phyloP scores from a whole-genome alignment of 2,329 filamentous ascomycete species.

The Fusarium luffae region DNA sequence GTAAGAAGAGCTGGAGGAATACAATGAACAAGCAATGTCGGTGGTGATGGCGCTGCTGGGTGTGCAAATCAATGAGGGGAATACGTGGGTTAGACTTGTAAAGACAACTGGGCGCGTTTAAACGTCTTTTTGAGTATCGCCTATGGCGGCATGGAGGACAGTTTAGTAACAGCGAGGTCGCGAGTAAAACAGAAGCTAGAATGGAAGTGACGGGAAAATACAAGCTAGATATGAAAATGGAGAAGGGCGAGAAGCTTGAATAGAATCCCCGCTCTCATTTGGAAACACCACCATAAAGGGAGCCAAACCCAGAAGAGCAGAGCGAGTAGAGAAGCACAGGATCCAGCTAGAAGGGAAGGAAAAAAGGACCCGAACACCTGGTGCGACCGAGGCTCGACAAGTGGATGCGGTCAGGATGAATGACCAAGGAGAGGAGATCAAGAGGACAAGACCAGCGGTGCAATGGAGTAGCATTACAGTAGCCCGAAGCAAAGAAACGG shows the following conservation, averaged over 20 bases:
- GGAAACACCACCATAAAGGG: conserved; percentile 34
- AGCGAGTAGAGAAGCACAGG: conserved; percentile 10
- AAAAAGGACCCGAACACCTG: conserved; percentile 32
- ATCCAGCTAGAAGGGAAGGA: conserved; percentile 7
- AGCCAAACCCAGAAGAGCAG: conserved; percentile 10
- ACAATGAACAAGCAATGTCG: conserved; percentile 5
- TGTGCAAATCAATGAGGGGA: conserved; percentile 14
- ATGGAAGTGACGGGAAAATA: conserved; percentile 25
- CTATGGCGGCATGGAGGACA: conserved; percentile 13
- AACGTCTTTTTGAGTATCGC: background rate
- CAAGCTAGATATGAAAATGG: conserved; percentile 39
- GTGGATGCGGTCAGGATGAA: conserved; percentile 30
- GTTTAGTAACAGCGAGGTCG: conserved; percentile 10
- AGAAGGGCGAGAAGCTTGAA: conserved; percentile 38
- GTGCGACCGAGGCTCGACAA: conserved; percentile 35
- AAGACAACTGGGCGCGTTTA: background rate
- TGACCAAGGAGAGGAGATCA: conserved; percentile 14
- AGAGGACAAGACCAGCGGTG: conserved; percentile 1
- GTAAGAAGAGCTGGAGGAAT: background rate
- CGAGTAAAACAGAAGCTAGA: conserved; percentile 11
- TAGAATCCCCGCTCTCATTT: conserved; percentile 32
- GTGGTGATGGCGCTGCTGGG: conserved; percentile 8
- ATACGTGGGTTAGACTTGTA: background rate
- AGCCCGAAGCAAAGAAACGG: conserved; percentile 9
- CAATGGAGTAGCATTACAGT: background rate